phyloP scores from a whole-genome alignment of 1,284 basidiomycete genomes.

The Ustilago trichophora region DNA sequence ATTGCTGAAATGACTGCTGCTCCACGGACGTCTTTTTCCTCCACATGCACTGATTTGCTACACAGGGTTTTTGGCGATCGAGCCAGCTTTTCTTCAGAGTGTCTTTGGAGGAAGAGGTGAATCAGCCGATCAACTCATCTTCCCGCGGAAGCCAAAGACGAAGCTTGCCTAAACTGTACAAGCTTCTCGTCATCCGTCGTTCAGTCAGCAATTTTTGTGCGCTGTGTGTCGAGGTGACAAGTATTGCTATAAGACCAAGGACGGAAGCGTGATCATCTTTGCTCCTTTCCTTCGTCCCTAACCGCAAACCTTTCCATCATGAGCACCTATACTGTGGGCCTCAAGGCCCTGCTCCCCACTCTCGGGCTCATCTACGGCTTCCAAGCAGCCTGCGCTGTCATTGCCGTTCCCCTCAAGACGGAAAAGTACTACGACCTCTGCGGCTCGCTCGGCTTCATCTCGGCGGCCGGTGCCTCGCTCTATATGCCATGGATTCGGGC shows the following conservation, averaged over 20 bases:
- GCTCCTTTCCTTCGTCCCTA: not conserved
- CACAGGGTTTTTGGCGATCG: not conserved
- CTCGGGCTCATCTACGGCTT: conserved; percentile 56
- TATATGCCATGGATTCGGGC: conserved; percentile 69
- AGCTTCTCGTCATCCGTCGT: too few species aligned
- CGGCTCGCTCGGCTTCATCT: conserved; percentile 76
- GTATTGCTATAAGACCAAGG: too few species aligned
- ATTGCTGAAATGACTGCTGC: too few species aligned
- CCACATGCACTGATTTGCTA: not conserved
- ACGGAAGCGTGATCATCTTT: not conserved
- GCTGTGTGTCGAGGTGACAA: too few species aligned
- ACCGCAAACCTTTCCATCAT: conserved; percentile 5
- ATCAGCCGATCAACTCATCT: conserved; percentile 7
- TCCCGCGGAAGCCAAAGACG: conserved; percentile 5
- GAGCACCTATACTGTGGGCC: conserved; percentile 48
- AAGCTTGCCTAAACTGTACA: too few species aligned
- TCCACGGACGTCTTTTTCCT: too few species aligned
- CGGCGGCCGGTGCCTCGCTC: conserved; percentile 74
- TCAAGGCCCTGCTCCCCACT: conserved; percentile 49
- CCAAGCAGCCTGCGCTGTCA: conserved; percentile 47
- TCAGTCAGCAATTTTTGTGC: too few species aligned
- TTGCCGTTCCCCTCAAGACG: conserved; percentile 51
- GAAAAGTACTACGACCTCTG: conserved; percentile 61
- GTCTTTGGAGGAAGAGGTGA: not conserved
- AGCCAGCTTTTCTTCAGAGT: not conserved